Conservation (phyloP, 306 rosid genomes). For the Lathyrus tuberosus region DNA sequence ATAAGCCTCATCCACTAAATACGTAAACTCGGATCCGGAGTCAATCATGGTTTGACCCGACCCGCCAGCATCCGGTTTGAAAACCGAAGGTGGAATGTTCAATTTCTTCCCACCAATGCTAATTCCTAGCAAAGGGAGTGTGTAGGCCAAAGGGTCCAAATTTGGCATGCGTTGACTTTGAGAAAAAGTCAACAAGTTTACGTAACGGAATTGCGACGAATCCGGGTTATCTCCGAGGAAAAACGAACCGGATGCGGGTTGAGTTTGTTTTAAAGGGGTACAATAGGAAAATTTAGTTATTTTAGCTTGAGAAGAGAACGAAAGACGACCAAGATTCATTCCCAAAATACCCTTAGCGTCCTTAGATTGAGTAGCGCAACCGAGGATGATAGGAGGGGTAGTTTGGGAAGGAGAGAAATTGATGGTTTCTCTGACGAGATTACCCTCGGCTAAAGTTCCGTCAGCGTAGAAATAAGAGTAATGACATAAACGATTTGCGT, state of each 20-base stretch:
- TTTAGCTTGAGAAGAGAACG: conserved; percentile 73
- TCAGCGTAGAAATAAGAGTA: conserved; percentile 93
- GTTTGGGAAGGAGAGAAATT: conserved; percentile 54
- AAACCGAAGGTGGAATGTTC: conserved; percentile 45
- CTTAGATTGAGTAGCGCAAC: conserved; percentile 63
- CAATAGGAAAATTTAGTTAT: conserved; percentile 81
- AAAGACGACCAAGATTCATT: conserved; percentile 74
- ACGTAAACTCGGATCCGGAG: conserved; percentile 81
- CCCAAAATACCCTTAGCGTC: conserved; percentile 90
- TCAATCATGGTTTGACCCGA: conserved; percentile 92
- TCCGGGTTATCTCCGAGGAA: conserved; percentile 74
- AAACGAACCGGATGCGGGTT: conserved; percentile 64
- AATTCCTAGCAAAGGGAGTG: conserved; percentile 67
- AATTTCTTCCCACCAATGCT: conserved; percentile 52
- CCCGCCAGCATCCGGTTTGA: conserved; percentile 67
- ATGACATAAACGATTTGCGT: conserved; percentile 88
- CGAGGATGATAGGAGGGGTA: conserved; percentile 81
- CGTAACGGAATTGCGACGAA: conserved; percentile 51
- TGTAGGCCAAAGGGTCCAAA: conserved; percentile 74
- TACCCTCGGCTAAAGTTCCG: conserved; percentile 91
- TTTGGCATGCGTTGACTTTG: conserved; percentile 81
- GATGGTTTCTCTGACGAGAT: conserved; percentile 79
- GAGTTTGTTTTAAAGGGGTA: conserved; percentile 49
- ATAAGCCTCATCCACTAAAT: conserved; percentile 75
- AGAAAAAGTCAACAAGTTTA: conserved; percentile 51